These are phyloP conservation scores for Skeletonema costatum DNA, from an alignment of 108 stramenopile species.

Conservation along the genomic window DNA sequence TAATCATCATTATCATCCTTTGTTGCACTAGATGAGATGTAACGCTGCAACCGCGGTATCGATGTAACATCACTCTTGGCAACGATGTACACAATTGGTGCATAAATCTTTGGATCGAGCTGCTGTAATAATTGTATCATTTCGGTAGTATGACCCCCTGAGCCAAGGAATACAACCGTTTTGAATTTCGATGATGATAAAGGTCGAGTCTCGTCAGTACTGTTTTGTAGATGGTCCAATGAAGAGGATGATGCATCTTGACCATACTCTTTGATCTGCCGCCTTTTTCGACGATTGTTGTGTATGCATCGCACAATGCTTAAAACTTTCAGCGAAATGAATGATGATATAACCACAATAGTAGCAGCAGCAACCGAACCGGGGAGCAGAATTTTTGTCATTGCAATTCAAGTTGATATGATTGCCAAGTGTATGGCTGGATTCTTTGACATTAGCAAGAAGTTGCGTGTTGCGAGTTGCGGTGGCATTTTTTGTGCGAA, in stretches of 20 bases:
- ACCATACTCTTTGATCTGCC: not conserved
- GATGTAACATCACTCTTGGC: conserved; percentile 76
- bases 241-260: not conserved
- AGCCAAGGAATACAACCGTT: conserved; percentile 80
- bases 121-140: conserved; percentile 72
- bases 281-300: not conserved
- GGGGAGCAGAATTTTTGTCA: not conserved
- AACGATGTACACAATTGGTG: conserved; percentile 64
- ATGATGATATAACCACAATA: not conserved
- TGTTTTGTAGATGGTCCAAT: not conserved
- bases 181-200: conserved; percentile 21
- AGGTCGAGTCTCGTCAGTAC: not conserved
- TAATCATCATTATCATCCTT: not conserved
- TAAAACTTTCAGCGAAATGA: not conserved
- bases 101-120: conserved; percentile 57
- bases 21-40: not conserved
- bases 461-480: no score
- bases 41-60: conserved; percentile 49
- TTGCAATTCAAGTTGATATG: not conserved
- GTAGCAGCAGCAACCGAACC: not conserved
- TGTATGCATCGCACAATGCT: not conserved
- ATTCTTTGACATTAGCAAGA: no score
- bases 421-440: no score
- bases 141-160: conserved; percentile 92
- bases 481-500: no score